Conservation (phyloP, 768 basidiomycete species). For the Hypsizygus marmoreus region DNA sequence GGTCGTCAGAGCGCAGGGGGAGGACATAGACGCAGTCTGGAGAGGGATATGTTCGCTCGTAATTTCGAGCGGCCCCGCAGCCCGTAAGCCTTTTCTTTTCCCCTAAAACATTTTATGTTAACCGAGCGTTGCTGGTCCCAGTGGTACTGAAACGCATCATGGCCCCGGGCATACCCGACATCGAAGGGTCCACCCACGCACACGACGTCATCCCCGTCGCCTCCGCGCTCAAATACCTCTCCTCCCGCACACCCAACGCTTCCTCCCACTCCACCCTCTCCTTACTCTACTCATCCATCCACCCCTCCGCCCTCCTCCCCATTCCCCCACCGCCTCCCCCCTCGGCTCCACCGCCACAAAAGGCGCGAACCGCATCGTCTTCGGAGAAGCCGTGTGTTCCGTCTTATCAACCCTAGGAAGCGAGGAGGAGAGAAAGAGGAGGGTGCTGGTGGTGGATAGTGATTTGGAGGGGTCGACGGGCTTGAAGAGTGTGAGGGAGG, state of each 20-base stretch:
- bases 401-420: no score
- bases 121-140: slow-evolving; percentile 24
- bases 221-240: slow-evolving; percentile 76
- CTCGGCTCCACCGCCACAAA: slow-evolving; percentile 72
- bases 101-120: neutral
- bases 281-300: slow-evolving; percentile 57
- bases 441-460: slow-evolving; percentile 88
- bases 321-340: no score
- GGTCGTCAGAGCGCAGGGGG: slow-evolving; percentile 72
- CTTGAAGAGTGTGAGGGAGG: slow-evolving; percentile 84
- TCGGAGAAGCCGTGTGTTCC: slow-evolving; percentile 81
- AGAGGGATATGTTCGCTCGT: slow-evolving; percentile 58
- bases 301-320: slow-evolving; percentile 62
- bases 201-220: slow-evolving; percentile 88
- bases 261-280: no score
- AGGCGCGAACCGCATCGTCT: slow-evolving; percentile 80
- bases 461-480: slow-evolving; percentile 91
- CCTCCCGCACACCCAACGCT: neutral
- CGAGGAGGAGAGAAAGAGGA: slow-evolving; percentile 76
- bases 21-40: slow-evolving; percentile 82
- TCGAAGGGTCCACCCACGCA: slow-evolving; percentile 78
- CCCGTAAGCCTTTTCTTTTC: slow-evolving; percentile 44
- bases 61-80: slow-evolving; percentile 85
- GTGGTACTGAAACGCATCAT: slow-evolving; percentile 72
- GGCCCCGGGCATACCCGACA: slow-evolving; percentile 70